A percentile compares a stretch with the other conserved stretches of the same genome.
These are phyloP conservation scores for Oryza glumipatula DNA, from an alignment of 176 grass and related monocot species.

Conservation along the genomic window DNA sequence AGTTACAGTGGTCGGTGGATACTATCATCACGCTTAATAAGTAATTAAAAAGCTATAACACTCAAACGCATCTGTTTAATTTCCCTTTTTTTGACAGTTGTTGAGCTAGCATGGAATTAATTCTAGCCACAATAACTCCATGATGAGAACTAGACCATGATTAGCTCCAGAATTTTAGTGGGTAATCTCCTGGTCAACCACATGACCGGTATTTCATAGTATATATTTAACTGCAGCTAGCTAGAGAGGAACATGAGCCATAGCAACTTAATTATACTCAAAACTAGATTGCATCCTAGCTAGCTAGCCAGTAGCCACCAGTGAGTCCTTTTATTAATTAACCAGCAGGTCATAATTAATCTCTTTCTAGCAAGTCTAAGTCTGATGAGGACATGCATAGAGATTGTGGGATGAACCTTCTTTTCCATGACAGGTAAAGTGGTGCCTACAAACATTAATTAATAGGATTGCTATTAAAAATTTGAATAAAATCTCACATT, in stretches of 20 bases:
- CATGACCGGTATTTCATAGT: background rate
- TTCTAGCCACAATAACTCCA: conserved; percentile 20
- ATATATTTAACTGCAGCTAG: conserved; percentile 14
- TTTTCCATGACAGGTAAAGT: conserved; percentile 40
- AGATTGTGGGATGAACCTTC: conserved; percentile 37
- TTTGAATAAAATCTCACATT: conserved; percentile 10
- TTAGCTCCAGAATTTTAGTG: conserved; percentile 41
- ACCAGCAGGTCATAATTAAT: background rate
- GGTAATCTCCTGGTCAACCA: conserved; percentile 26
- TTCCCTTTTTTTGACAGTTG: background rate
- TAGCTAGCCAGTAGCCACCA: conserved; percentile 11
- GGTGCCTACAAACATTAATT: conserved; percentile 27
- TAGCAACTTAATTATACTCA: conserved; percentile 2
- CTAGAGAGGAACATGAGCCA: conserved; percentile 30
- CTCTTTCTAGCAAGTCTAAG: background rate
- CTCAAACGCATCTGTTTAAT: background rate
- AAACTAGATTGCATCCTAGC: conserved; percentile 16
- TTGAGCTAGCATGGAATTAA: conserved; percentile 29
- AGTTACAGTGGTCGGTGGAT: background rate
- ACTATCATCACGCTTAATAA: background rate
- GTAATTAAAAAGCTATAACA: background rate
- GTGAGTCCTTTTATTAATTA: conserved; percentile 23
- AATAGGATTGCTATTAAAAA: conserved; percentile 17
- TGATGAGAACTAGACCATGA: conserved; percentile 36
- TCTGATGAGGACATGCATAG: conserved; percentile 46